Percentiles rank a stretch among this genome's conserved stretches.
phyloP scores from a whole-genome alignment of 768 basidiomycete species.

The Termitomyces sp. region DNA sequence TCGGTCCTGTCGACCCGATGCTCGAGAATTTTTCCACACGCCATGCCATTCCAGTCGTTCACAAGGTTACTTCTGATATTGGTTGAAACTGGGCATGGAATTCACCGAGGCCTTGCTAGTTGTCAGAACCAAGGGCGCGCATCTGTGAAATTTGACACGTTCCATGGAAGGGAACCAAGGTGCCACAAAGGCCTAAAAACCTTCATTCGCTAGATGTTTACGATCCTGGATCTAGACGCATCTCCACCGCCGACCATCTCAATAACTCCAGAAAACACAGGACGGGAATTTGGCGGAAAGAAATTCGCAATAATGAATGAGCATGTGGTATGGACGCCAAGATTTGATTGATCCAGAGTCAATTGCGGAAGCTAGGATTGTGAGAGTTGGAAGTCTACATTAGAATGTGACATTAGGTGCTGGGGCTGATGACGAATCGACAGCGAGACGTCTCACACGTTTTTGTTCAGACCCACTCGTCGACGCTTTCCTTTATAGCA shows the following conservation, averaged over 20 bases:
- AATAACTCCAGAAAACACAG: neutral
- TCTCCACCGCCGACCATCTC: too few relatives aligned
- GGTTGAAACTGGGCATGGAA: too few relatives aligned
- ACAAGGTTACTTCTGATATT: too few relatives aligned
- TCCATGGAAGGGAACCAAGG: neutral
- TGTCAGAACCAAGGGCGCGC: too few relatives aligned
- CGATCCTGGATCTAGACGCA: neutral
- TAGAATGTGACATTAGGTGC: too few relatives aligned
- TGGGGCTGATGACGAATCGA: neutral
- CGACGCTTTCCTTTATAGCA: slow-evolving; percentile 53
- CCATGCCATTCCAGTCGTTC: too few relatives aligned
- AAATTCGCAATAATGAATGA: neutral
- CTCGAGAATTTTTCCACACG: too few relatives aligned
- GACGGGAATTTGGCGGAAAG: neutral
- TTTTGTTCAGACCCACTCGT: slow-evolving; percentile 42
- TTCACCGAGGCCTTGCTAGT: too few relatives aligned
- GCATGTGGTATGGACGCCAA: neutral
- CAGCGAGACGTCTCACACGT: neutral
- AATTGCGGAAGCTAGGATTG: neutral
- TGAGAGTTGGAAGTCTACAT: too few relatives aligned
- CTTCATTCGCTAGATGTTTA: neutral
- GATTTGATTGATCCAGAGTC: neutral
- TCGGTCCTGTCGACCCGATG: too few relatives aligned
- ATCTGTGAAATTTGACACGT: too few relatives aligned
- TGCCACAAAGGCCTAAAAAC: neutral